Evolutionary conservation across 1,284 basidiomycete genomes (phyloP), one percentile per base, ranked within the genome.

Genomic region (Rhodotorula sp.): DNA sequence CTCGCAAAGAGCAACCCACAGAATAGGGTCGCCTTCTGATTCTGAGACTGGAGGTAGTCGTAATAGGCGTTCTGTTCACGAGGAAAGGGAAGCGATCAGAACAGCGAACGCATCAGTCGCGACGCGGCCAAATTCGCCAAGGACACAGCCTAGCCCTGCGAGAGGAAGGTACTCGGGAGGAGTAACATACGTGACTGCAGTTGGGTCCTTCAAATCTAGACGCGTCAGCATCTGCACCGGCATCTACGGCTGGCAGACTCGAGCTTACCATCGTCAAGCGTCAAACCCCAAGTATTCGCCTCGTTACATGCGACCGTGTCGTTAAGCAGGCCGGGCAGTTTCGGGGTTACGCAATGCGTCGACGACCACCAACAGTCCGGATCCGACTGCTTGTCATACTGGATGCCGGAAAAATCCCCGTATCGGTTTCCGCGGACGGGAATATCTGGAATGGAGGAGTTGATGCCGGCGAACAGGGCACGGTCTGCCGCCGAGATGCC

Each of bases 271-370:
- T 85, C 84, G 75, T 86, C 85, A 66, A 84, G 84, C 2, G 83
- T 83, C 48, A 83, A 79, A 45, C 85, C 85, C 82, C 83, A 85
- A 1, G 84, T 84, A 58, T 79, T 75, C 5, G 84, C 84, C 77
- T 85, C 83, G 26, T 82, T 81, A 69, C 82, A 83, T 23, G 63
- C 38, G 12, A 80, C 79, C 12, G 84, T 73, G 69, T 85, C 84
- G 34, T 77, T 71, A 6, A 74, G 62, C 18, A 85, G 60, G 5
- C 69, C 63, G 3, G 59, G 45, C 31, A 74, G 28, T 64, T 76
- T 76, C 2, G 74, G 73, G 14, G 45, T 60, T 1, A 69, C 73
- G 73, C 83, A 83, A 57, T 56, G 43, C 8, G 55, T 74, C 62
- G 77, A 79, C 1, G 82, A 80, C 83, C 82, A 84, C 82, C 66